A percentile compares a stretch with the other conserved stretches of the same genome.
phyloP scores from a whole-genome alignment of 768 basidiomycete genomes.

The Mycena belliarum region DNA sequence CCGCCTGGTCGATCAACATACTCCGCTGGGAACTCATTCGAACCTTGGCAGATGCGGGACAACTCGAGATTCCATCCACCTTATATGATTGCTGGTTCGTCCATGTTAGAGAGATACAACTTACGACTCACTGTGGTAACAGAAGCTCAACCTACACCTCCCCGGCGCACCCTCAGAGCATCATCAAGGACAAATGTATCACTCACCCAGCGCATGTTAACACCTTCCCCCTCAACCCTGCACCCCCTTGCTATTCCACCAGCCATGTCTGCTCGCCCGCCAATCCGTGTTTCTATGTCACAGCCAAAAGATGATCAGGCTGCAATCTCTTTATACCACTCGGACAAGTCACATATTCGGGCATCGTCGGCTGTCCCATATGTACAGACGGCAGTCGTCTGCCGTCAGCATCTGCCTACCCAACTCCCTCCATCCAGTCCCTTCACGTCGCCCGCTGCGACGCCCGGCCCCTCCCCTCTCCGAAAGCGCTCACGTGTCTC shows the following conservation, averaged over 20 bases:
- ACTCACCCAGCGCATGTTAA: background rate
- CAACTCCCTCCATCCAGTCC: slow-evolving; percentile 17
- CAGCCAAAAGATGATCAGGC: background rate
- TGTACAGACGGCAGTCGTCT: background rate
- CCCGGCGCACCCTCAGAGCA: background rate
- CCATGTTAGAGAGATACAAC: too few species aligned
- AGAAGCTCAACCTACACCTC: background rate
- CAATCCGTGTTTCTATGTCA: background rate
- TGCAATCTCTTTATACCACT: background rate
- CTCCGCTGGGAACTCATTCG: background rate
- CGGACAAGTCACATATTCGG: background rate
- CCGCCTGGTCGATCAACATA: background rate
- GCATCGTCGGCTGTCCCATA: background rate
- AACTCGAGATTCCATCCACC: background rate
- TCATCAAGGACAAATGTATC: background rate
- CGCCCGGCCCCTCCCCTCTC: slow-evolving; percentile 18
- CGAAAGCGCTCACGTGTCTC: background rate
- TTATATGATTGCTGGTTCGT: background rate
- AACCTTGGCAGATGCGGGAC: background rate
- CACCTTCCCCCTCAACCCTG: background rate
- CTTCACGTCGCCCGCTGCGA: slow-evolving; percentile 3
- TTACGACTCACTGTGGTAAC: background rate
- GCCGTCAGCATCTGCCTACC: background rate
- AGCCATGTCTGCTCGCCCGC: background rate
- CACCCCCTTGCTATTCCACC: background rate